Evolutionary conservation across 805 yeast species (phyloP).

Genomic region (Zygosaccharomyces gambellarensis): DNA sequence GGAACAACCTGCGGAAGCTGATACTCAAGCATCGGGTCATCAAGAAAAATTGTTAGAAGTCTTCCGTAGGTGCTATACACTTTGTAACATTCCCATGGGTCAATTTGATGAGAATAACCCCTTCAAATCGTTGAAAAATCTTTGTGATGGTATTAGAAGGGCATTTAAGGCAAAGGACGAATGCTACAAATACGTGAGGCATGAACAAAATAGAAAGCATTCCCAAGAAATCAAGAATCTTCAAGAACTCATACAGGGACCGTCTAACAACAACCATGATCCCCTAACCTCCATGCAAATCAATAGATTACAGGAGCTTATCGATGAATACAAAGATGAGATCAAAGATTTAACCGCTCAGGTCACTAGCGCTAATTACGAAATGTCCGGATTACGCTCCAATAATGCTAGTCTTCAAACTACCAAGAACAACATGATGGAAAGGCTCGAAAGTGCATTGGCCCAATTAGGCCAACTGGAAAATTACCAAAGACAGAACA

Average conservation of each 20-base stretch:
- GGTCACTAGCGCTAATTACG: background rate
- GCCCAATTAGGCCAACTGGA: background rate
- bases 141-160: constrained; percentile 1
- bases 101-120: constrained; percentile 1
- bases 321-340: background rate
- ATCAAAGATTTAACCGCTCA: background rate
- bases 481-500: background rate
- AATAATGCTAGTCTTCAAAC: background rate
- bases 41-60: background rate
- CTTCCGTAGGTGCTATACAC: constrained; percentile 4
- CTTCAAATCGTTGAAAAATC: background rate
- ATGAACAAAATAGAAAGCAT: background rate
- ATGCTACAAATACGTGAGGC: constrained; percentile 1
- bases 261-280: background rate
- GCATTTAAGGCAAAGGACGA: constrained; percentile 6
- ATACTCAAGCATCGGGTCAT: background rate
- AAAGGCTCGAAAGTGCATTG: background rate
- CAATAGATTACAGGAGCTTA: background rate
- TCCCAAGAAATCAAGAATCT: background rate
- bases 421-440: background rate
- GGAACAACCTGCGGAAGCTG: background rate
- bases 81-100: constrained; percentile 8
- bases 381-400: background rate
- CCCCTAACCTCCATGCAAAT: background rate
- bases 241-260: background rate